These are phyloP conservation scores for Erythrobasidium hasegawianum DNA, from an alignment of 1,284 basidiomycete genomes.

Conservation along the genomic window DNA sequence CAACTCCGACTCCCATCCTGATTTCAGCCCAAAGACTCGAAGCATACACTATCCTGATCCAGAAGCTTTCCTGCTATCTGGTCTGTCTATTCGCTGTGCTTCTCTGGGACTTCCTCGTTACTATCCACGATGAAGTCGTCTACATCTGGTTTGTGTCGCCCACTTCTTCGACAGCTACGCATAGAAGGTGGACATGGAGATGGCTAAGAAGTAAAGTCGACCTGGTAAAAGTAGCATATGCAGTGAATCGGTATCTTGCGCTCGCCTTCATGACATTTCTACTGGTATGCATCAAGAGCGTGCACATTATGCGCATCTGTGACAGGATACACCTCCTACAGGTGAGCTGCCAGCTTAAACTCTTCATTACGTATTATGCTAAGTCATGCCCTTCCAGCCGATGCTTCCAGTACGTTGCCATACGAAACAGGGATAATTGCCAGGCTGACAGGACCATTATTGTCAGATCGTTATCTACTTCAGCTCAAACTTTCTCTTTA, in stretches of 20 bases:
- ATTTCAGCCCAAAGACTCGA: background rate
- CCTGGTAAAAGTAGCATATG: conserved; percentile 25
- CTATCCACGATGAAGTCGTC: conserved; percentile 2
- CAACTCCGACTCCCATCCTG: background rate
- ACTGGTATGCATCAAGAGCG: conserved; percentile 11
- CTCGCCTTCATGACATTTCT: conserved; percentile 17
- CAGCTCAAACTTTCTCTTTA: conserved; percentile 29
- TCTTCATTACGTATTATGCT: background rate
- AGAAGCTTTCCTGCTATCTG: conserved; percentile 13
- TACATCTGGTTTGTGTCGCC: conserved; percentile 23
- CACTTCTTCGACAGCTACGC: background rate
- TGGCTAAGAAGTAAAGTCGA: no score
- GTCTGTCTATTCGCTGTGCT: conserved; percentile 18
- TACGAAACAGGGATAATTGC: no score
- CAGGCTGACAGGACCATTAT: background rate
- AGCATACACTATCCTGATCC: conserved; percentile 12
- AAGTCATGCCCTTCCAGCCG: background rate
- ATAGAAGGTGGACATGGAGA: no score
- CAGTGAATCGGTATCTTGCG: conserved; percentile 28
- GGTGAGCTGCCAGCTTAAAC: background rate
- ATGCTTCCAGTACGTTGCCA: conserved; percentile 17
- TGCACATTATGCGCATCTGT: conserved; percentile 5
- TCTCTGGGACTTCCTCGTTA: conserved; percentile 24
- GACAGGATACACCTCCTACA: conserved; percentile 24
- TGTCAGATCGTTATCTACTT: conserved; percentile 28